Percentiles rank a stretch among this genome's conserved stretches.
phyloP scores from a whole-genome alignment of 164 flowering plant genomes.

The Vitis rupestris region DNA sequence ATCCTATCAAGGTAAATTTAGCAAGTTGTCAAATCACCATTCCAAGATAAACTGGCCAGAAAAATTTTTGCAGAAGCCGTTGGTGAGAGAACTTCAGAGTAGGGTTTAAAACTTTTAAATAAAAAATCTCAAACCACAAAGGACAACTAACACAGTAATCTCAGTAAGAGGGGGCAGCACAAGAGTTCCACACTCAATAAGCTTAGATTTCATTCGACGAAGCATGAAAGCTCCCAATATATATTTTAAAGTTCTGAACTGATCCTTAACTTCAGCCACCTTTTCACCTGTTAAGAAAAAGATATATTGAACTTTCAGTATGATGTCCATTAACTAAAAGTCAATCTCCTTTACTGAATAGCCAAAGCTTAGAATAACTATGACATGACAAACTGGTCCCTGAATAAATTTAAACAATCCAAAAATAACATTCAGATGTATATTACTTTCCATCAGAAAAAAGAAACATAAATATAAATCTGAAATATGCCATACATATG shows the following conservation, averaged over 20 bases:
- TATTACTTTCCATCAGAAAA: too few species aligned
- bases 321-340: background rate
- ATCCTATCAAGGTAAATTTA: slow-evolving; percentile 49
- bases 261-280: slow-evolving; percentile 35
- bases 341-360: background rate
- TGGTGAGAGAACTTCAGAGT: background rate
- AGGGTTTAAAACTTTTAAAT: background rate
- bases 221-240: slow-evolving; percentile 81
- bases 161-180: slow-evolving; percentile 84
- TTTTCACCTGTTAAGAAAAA: slow-evolving; percentile 41
- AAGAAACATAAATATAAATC: too few species aligned
- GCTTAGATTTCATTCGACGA: slow-evolving; percentile 83
- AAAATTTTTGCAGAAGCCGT: background rate
- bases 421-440: too few species aligned
- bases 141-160: slow-evolving; percentile 71
- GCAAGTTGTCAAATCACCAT: slow-evolving; percentile 7
- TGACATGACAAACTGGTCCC: too few species aligned
- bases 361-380: too few species aligned
- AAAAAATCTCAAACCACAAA: slow-evolving; percentile 3
- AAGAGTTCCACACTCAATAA: slow-evolving; percentile 67
- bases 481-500: too few species aligned
- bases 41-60: background rate
- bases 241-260: slow-evolving; percentile 52
- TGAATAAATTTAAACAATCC: too few species aligned
- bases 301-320: slow-evolving; percentile 11